These are phyloP conservation scores for Pythium dissotocum DNA, from an alignment of 352 stramenopile species.

Conservation along the genomic window DNA sequence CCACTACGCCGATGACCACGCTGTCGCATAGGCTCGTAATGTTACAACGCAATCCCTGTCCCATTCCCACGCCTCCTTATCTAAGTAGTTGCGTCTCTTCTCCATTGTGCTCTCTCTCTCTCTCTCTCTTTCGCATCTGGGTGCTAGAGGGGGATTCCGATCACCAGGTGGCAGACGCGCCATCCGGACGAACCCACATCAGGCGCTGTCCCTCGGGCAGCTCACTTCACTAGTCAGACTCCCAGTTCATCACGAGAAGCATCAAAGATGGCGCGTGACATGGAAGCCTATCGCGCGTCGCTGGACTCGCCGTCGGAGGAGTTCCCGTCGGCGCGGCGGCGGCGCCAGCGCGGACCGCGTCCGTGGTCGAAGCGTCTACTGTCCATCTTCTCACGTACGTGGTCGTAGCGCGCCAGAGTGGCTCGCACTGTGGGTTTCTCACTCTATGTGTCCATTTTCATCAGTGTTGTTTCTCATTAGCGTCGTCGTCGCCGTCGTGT, in stretches of 20 bases:
- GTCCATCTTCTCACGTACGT: slow-evolving; percentile 22
- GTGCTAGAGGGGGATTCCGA: neutral
- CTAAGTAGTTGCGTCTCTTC: neutral
- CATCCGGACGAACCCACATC: neutral
- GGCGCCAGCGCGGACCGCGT: slow-evolving; percentile 2
- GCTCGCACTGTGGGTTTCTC: neutral
- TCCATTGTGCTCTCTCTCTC: neutral
- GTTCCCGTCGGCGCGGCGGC: slow-evolving; percentile 4
- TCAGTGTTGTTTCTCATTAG: slow-evolving; percentile 28
- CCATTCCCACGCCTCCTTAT: neutral
- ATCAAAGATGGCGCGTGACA: slow-evolving; percentile 2
- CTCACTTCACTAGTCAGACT: no score
- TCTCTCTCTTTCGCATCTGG: slow-evolving; percentile 1
- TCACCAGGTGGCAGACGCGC: neutral
- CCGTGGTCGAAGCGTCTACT: slow-evolving; percentile 20
- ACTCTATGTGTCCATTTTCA: neutral
- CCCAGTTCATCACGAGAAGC: neutral
- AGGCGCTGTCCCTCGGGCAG: no score
- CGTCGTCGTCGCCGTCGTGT: slow-evolving; percentile 41
- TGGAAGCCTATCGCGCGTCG: slow-evolving; percentile 23
- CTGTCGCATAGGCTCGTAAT: slow-evolving; percentile 17
- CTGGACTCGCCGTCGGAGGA: slow-evolving; percentile 5
- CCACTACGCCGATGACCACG: neutral
- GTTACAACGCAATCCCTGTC: neutral
- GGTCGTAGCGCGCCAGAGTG: neutral